Conservation (phyloP, 768 basidiomycete species). For the Rhizopogon vulgaris region DNA sequence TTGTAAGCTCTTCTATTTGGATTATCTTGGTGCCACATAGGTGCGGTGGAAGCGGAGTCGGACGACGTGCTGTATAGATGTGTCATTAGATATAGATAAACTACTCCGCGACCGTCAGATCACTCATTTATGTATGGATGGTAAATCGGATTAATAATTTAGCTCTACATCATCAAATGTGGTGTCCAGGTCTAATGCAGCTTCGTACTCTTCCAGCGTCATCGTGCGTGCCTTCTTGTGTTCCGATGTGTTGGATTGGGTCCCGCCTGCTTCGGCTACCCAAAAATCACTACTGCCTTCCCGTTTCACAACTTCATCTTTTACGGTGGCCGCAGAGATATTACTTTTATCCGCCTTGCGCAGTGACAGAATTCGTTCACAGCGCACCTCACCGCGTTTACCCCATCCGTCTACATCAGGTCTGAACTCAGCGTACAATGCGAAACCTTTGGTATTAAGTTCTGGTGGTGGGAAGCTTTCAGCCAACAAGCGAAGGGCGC, state of each 20-base stretch:
- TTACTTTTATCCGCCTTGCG: conserved; percentile 28
- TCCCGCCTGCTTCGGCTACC: neutral
- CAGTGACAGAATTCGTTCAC: conserved; percentile 59
- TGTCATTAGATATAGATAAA: conserved; percentile 1
- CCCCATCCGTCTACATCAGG: conserved; percentile 84
- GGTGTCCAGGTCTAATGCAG: conserved; percentile 39
- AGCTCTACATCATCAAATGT: conserved; percentile 42
- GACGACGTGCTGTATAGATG: neutral
- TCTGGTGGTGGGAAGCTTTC: conserved; percentile 51
- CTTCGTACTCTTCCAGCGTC: conserved; percentile 50
- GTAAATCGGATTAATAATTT: conserved; percentile 16
- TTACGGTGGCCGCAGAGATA: conserved; percentile 4
- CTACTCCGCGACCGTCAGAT: neutral
- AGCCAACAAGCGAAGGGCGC: conserved; percentile 67
- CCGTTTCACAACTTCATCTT: conserved; percentile 11
- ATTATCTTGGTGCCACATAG: neutral
- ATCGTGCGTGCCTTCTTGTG: conserved; percentile 37
- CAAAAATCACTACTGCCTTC: conserved; percentile 13
- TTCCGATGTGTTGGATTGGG: conserved; percentile 9
- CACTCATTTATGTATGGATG: conserved; percentile 3
- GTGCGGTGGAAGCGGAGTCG: neutral
- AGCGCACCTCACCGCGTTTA: conserved; percentile 66
- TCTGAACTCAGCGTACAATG: conserved; percentile 82
- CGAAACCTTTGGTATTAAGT: conserved; percentile 63
- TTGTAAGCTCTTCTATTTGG: conserved; percentile 30